Base-by-base conservation (phyloP, 208 protist species). In the Acanthamoeba culbertsoni region DNA sequence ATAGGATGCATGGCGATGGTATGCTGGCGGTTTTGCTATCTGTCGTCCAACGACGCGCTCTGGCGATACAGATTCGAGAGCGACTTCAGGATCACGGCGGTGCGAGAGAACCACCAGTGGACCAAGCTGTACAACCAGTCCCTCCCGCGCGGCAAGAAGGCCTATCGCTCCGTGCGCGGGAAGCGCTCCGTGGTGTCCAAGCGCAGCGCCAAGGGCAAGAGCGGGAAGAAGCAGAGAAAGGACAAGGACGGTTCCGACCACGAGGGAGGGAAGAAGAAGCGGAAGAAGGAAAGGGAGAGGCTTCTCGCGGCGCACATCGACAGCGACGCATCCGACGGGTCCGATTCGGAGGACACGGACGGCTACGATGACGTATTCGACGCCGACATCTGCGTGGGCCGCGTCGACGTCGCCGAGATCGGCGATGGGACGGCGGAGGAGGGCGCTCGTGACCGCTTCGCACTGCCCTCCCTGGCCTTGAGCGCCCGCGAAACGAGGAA, bases 31-130 rank as follows among this genome's bases (percentile, higher is more conserved):
- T 82, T 82, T 55, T 48, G 42, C 1, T 82, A 55, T 20, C 42
- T 82, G 43, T 53, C 71, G 20, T 82, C 71, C 42, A 82, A 43
- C 71, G 71, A 82, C n/a, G n/a, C 20, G 42, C 71, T 82, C 42
- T 82, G 71, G 71, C 37, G 43, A 48, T 7, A n/a, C 37, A 82
- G 37, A 31, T 82, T 82, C 71, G 71, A 82, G 42, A 53, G 1
- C 26, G 71, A 82, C 2, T 82, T 82, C 71, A 82, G 53, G 71
- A 35, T 82, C 20, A 55, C 71, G 43, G 71, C 71, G 6, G 71
- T 82, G 42, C 71, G 71, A 18, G 71, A 82, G 71, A 48, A 82
- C 43, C 71, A 82, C n/a, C 42, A 82, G 43, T 82, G 71, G 71
- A 82, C 71, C 71, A 82, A 82, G 43, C 71, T 82, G 42, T 82